These are phyloP conservation scores for Leccinum pellstonianum DNA, from an alignment of 768 basidiomycete species.

Conservation along the genomic window DNA sequence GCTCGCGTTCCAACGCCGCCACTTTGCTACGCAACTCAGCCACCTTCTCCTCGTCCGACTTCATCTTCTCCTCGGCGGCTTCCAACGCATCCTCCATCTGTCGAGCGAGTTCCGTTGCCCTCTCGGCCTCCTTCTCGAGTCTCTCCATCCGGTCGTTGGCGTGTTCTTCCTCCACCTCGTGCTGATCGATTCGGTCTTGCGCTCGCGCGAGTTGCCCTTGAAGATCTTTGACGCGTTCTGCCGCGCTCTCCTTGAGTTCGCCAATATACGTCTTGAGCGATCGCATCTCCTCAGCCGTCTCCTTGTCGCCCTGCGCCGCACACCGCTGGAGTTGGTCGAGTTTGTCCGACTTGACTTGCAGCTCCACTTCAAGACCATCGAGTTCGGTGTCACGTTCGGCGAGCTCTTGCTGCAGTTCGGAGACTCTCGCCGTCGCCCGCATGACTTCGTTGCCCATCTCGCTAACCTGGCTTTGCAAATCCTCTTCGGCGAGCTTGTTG, in stretches of 20 bases:
- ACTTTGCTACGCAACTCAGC: conserved; percentile 51
- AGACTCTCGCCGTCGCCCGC: conserved; percentile 34
- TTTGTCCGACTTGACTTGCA: conserved; percentile 36
- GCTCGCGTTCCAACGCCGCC: conserved; percentile 56
- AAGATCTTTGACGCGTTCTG: conserved; percentile 53
- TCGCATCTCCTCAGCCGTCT: conserved; percentile 33
- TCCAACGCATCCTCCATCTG: conserved; percentile 79
- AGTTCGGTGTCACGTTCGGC: conserved; percentile 35
- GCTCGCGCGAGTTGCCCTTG: conserved; percentile 52
- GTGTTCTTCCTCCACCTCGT: conserved; percentile 47
- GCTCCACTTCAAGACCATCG: conserved; percentile 40
- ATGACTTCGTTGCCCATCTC: conserved; percentile 33
- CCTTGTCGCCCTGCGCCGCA: conserved; percentile 25
- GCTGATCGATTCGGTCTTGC: conserved; percentile 43
- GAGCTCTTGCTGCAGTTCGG: conserved; percentile 47
- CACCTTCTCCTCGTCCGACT: conserved; percentile 54
- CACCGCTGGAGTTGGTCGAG: conserved; percentile 24
- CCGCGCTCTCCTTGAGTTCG: conserved; percentile 60
- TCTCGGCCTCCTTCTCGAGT: conserved; percentile 51
- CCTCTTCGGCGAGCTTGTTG: conserved; percentile 37
- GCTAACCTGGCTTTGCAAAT: conserved; percentile 36
- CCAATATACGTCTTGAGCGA: conserved; percentile 48
- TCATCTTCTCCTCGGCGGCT: conserved; percentile 70
- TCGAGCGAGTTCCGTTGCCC: conserved; percentile 52
- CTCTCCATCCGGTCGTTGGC: conserved; percentile 48